Conservation (phyloP, 768 basidiomycete genomes). For the Hericium coralloides region DNA sequence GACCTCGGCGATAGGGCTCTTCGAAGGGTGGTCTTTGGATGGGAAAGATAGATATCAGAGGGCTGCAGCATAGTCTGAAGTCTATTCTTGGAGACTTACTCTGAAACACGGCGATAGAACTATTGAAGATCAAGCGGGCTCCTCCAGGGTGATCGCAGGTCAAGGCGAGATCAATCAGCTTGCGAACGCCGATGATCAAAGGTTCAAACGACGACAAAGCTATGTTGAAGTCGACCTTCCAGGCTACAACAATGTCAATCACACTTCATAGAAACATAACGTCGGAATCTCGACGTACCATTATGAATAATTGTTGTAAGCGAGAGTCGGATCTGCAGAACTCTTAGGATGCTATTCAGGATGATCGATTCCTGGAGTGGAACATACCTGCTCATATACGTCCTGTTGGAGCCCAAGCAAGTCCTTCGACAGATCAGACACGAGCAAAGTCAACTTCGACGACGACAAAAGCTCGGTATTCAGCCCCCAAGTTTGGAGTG, state of each 20-base stretch:
- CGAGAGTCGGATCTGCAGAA: background rate
- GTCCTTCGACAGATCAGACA: background rate
- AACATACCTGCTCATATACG: background rate
- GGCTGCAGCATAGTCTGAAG: background rate
- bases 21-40: no score
- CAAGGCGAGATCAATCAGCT: background rate
- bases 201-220: background rate
- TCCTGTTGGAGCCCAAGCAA: background rate
- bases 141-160: background rate
- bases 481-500: background rate
- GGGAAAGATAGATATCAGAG: background rate
- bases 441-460: background rate
- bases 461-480: background rate
- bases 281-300: background rate
- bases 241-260: background rate
- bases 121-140: background rate
- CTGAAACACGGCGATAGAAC: background rate
- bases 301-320: background rate
- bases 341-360: no score
- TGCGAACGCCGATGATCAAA: background rate
- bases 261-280: background rate
- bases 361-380: background rate
- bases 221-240: slow-evolving; percentile 1
- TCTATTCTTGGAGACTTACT: background rate
- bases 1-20: no score